A percentile compares a stretch with the other conserved stretches of the same genome.
Conservation (phyloP, 73 alveolate genomes). For the Paramecium bursaria region DNA sequence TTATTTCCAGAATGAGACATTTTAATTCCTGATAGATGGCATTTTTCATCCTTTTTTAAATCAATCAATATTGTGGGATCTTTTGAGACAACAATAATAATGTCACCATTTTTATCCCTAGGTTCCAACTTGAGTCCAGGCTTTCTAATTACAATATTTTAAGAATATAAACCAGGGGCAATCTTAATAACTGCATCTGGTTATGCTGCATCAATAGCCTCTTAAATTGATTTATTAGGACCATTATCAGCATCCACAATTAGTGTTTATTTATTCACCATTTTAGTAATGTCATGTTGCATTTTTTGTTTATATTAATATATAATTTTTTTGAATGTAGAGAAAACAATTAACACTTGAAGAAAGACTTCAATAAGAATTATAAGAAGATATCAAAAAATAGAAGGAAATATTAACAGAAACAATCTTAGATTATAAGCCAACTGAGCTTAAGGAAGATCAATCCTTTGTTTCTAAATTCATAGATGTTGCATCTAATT, state of each 20-base stretch:
- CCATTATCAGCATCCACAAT: slow-evolving; percentile 75
- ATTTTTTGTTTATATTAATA: too few relatives aligned
- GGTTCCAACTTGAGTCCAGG: slow-evolving; percentile 64
- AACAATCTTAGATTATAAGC: too few relatives aligned
- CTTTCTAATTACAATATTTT: slow-evolving; percentile 49
- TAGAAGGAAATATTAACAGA: too few relatives aligned
- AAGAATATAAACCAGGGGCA: slow-evolving; percentile 67
- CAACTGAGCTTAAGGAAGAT: too few relatives aligned
- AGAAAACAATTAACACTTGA: too few relatives aligned
- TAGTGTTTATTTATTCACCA: background rate
- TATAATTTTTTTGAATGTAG: too few relatives aligned
- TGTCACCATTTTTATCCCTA: slow-evolving; percentile 60
- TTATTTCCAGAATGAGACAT: slow-evolving; percentile 64
- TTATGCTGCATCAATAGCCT: slow-evolving; percentile 80
- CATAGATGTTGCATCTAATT: too few relatives aligned
- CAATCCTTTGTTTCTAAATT: too few relatives aligned
- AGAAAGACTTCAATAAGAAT: too few relatives aligned
- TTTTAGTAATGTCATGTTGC: too few relatives aligned
- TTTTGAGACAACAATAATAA: slow-evolving; percentile 54
- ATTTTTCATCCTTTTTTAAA: slow-evolving; percentile 49
- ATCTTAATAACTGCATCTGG: slow-evolving; percentile 77
- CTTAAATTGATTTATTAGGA: slow-evolving; percentile 72
- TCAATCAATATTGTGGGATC: slow-evolving; percentile 58
- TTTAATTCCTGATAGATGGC: slow-evolving; percentile 56
- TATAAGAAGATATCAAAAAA: too few relatives aligned